These are phyloP conservation scores for Lasiosphaeriaceae sp. DNA, from an alignment of 495 filamentous ascomycete species.

Conservation along the genomic window DNA sequence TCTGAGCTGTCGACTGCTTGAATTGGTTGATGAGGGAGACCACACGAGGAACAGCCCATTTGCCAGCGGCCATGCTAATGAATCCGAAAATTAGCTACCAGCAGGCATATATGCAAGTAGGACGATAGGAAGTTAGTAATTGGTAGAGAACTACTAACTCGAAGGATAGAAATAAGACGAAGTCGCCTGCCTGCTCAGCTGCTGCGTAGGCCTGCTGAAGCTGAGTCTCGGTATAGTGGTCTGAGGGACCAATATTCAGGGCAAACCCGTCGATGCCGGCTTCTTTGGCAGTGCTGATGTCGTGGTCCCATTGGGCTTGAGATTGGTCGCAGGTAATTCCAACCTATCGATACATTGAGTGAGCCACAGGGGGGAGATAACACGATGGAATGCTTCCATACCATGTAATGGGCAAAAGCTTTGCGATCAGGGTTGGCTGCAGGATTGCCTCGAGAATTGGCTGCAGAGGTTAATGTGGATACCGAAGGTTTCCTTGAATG, in stretches of 20 bases:
- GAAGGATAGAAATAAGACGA: constrained; percentile 68
- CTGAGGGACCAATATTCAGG: constrained; percentile 58
- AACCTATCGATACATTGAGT: constrained; percentile 17
- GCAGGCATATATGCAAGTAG: neutral
- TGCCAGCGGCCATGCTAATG: constrained; percentile 41
- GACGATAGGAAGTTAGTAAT: neutral
- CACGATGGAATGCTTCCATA: constrained; percentile 5
- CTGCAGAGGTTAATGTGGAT: too few species aligned
- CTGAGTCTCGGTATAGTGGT: constrained; percentile 47
- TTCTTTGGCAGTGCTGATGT: constrained; percentile 57
- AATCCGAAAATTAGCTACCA: neutral
- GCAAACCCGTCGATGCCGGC: constrained; percentile 71
- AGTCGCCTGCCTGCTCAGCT: constrained; percentile 47
- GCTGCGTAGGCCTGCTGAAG: constrained; percentile 52
- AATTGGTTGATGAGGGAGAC: constrained; percentile 55
- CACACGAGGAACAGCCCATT: constrained; percentile 55
- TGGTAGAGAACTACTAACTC: constrained; percentile 37
- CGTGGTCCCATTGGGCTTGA: constrained; percentile 50
- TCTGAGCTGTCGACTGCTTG: constrained; percentile 48
- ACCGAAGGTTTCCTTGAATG: neutral
- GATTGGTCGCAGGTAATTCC: constrained; percentile 43
- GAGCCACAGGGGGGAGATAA: neutral
- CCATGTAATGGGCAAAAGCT: constrained; percentile 47
- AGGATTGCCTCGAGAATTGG: too few species aligned
- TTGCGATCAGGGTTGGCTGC: constrained; percentile 5